Conservation (phyloP, 139 green algal genomes). For the Gonium pectorale region DNA sequence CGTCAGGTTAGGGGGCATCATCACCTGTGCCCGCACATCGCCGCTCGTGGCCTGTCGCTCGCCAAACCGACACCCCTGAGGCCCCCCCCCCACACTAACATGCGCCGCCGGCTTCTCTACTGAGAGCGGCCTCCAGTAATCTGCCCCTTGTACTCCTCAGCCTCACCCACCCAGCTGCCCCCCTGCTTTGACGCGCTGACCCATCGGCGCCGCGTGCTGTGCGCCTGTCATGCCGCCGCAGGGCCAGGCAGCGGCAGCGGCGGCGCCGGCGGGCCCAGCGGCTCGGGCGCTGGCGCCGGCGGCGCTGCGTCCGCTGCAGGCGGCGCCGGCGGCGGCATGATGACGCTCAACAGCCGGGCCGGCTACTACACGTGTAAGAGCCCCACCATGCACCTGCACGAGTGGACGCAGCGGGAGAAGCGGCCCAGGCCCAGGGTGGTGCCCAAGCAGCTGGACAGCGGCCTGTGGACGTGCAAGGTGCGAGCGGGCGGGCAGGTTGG, state of each 20-base stretch:
- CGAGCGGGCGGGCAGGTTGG: neutral
- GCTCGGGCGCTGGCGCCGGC: neutral
- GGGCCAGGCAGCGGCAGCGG: neutral
- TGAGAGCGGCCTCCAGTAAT: too few relatives aligned
- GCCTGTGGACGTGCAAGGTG: slow-evolving; percentile 62
- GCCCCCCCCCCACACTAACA: too few relatives aligned
- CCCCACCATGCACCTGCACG: slow-evolving; percentile 84
- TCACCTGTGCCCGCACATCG: too few relatives aligned
- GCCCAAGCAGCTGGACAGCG: slow-evolving; percentile 19
- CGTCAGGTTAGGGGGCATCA: too few relatives aligned
- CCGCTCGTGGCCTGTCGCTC: too few relatives aligned
- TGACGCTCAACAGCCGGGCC: slow-evolving; percentile 71
- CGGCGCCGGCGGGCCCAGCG: neutral
- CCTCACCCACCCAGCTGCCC: too few relatives aligned
- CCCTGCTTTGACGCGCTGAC: too few relatives aligned
- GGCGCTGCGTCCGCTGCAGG: neutral
- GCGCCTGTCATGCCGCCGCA: too few relatives aligned
- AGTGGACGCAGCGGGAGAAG: slow-evolving; percentile 79
- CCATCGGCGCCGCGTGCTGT: too few relatives aligned
- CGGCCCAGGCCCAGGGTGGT: slow-evolving; percentile 52
- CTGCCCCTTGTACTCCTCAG: too few relatives aligned
- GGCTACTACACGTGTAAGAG: slow-evolving; percentile 84
- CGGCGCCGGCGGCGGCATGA: slow-evolving; percentile 2
- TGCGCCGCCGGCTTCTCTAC: too few relatives aligned
- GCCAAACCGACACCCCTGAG: too few relatives aligned